Percentiles rank a stretch among this genome's conserved stretches.
Evolutionary conservation across 495 filamentous ascomycete genomes (phyloP).

Genomic region (Lophium mytilinum): DNA sequence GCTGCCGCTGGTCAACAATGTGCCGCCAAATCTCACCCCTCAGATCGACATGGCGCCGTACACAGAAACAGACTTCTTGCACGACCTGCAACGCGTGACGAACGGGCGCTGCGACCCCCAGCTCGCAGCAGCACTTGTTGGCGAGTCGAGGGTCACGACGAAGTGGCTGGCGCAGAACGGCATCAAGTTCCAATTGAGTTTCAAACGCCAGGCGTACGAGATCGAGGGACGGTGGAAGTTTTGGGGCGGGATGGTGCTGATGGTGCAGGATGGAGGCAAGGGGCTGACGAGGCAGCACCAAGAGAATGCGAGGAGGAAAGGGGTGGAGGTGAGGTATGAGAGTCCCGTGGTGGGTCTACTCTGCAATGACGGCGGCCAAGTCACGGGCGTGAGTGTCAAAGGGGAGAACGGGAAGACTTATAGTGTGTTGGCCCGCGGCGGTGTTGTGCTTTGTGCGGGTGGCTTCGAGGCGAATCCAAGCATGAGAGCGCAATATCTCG

Average conservation of each 20-base stretch:
- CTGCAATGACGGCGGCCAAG: constrained; percentile 31
- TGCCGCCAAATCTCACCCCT: constrained; percentile 27
- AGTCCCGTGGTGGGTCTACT: constrained; percentile 39
- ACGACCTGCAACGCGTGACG: constrained; percentile 45
- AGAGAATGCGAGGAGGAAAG: constrained; percentile 34
- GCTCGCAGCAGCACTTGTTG: constrained; percentile 40
- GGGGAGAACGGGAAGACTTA: constrained; percentile 23
- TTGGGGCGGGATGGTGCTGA: constrained; percentile 53
- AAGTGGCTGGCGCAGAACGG: constrained; percentile 49
- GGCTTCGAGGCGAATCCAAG: constrained; percentile 53
- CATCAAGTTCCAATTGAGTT: constrained; percentile 48
- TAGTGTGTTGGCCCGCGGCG: constrained; percentile 33
- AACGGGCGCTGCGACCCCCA: constrained; percentile 39
- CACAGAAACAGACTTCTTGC: constrained; percentile 37
- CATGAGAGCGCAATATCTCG: constrained; percentile 49
- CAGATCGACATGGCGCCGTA: constrained; percentile 43
- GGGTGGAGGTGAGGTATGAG: constrained; percentile 39
- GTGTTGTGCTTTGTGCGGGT: constrained; percentile 50
- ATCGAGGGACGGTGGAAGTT: constrained; percentile 50
- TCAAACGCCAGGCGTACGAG: constrained; percentile 54
- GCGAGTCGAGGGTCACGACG: constrained; percentile 39
- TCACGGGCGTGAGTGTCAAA: constrained; percentile 33
- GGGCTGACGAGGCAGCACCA: constrained; percentile 45
- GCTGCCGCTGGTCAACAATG: constrained; percentile 42
- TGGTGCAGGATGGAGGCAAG: constrained; percentile 50